phyloP scores from a whole-genome alignment of 805 yeast species.

The Candida pini region DNA sequence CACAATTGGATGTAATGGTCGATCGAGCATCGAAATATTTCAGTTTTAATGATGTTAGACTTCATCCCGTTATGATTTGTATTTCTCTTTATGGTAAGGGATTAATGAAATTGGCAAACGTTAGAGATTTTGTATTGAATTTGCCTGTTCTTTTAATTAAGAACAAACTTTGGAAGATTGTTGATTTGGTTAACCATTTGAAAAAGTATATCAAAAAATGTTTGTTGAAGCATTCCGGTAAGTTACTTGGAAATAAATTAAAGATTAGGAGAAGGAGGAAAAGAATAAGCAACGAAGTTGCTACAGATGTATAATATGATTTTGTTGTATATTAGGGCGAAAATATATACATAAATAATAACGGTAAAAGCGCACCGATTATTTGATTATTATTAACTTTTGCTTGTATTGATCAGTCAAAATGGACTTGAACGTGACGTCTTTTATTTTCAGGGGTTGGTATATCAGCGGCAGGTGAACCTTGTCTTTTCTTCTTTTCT shows the following conservation, averaged over 20 bases:
- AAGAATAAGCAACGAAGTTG: conserved; percentile 5
- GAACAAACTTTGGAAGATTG: conserved; percentile 62
- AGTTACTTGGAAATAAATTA: conserved; percentile 72
- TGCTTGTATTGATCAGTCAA: conserved; percentile 10
- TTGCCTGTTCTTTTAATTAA: conserved; percentile 56
- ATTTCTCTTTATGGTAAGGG: conserved; percentile 78
- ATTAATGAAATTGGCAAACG: conserved; percentile 62
- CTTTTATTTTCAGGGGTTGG: conserved; percentile 23
- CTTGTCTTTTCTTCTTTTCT: conserved; percentile 24
- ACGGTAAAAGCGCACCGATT: too few relatives aligned
- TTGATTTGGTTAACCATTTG: conserved; percentile 59
- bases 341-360: too few relatives aligned
- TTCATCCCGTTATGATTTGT: conserved; percentile 48
- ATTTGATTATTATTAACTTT: neutral
- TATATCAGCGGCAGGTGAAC: conserved; percentile 15
- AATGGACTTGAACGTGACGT: conserved; percentile 30
- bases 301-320: neutral
- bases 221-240: conserved; percentile 63
- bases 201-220: conserved; percentile 59
- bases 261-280: conserved; percentile 12
- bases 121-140: conserved; percentile 62
- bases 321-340: too few relatives aligned
- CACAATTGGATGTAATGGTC: conserved; percentile 52
- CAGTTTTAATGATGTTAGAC: conserved; percentile 54
- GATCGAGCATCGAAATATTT: conserved; percentile 67